Percentiles rank a stretch among this genome's conserved stretches.
Conservation (phyloP, 495 filamentous ascomycete species). For the Xylaria intraflava region DNA sequence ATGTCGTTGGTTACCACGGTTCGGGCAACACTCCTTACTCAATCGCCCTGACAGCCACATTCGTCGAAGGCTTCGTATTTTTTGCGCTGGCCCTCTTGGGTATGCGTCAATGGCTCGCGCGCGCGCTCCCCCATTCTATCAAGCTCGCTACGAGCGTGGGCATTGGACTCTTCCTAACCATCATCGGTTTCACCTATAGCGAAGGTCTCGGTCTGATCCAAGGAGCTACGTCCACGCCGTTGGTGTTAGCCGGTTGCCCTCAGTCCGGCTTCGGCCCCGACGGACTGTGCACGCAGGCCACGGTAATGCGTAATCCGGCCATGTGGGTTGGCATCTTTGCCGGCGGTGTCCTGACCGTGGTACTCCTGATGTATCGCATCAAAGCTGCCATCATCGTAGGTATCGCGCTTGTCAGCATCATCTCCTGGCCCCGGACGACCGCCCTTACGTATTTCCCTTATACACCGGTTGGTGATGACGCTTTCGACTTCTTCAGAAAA, state of each 20-base stretch:
- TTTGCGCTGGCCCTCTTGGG: slow-evolving; percentile 61
- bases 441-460: slow-evolving; percentile 73
- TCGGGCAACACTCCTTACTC: slow-evolving; percentile 58
- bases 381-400: slow-evolving; percentile 77
- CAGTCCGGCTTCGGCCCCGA: slow-evolving; percentile 21
- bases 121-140: slow-evolving; percentile 67
- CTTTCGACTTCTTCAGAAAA: slow-evolving; percentile 77
- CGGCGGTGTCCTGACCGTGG: slow-evolving; percentile 65
- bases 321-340: slow-evolving; percentile 84
- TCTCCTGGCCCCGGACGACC: slow-evolving; percentile 72
- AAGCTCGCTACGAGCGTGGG: slow-evolving; percentile 79
- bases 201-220: slow-evolving; percentile 71
- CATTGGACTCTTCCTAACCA: slow-evolving; percentile 72
- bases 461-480: slow-evolving; percentile 53
- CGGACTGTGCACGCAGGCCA: slow-evolving; percentile 44
- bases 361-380: slow-evolving; percentile 75
- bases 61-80: slow-evolving; percentile 75
- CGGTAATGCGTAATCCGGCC: slow-evolving; percentile 68
- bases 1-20: slow-evolving; percentile 70
- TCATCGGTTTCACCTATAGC: slow-evolving; percentile 73
- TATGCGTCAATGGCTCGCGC: slow-evolving; percentile 76
- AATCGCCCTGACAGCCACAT: slow-evolving; percentile 71
- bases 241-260: slow-evolving; percentile 63
- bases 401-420: slow-evolving; percentile 74
- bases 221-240: slow-evolving; percentile 50